Evolutionary conservation across 768 basidiomycete species (phyloP).

Genomic region (Xerocomus spinulosus): DNA sequence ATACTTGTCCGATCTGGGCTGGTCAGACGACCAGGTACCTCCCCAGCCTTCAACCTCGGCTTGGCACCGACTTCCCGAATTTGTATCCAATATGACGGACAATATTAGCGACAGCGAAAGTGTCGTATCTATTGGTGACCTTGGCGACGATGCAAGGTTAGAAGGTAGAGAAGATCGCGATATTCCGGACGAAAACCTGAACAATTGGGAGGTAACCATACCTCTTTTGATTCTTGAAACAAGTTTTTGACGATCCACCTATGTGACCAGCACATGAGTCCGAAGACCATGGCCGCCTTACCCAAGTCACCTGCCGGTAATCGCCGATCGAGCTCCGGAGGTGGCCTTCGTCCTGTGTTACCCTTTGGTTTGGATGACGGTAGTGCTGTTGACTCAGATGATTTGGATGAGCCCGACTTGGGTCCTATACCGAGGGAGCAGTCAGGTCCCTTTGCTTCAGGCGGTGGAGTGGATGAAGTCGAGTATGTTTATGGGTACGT

Average conservation of each 20-base stretch:
- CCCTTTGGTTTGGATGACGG: conserved; percentile 73
- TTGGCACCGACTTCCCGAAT: conserved; percentile 80
- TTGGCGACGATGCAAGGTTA: conserved; percentile 74
- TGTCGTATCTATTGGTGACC: conserved; percentile 82
- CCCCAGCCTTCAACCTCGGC: conserved; percentile 48
- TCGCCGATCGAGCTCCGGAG: conserved; percentile 79
- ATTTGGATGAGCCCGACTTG: conserved; percentile 67
- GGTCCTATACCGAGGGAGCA: conserved; percentile 76
- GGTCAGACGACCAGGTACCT: conserved; percentile 53
- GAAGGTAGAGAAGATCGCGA: conserved; percentile 63
- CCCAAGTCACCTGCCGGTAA: conserved; percentile 85
- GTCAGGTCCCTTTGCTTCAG: conserved; percentile 68
- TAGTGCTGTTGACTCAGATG: conserved; percentile 66
- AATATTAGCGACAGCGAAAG: conserved; percentile 94
- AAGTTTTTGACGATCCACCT: not conserved
- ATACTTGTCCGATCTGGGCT: conserved; percentile 84
- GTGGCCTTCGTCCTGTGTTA: conserved; percentile 77
- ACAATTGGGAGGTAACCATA: conserved; percentile 88
- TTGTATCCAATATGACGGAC: conserved; percentile 77
- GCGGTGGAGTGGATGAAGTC: conserved; percentile 84
- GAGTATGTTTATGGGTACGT: conserved; percentile 84
- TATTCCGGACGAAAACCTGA: conserved; percentile 71
- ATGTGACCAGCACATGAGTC: conserved; percentile 79
- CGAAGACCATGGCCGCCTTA: conserved; percentile 88
- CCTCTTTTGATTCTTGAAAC: not conserved